These are phyloP conservation scores for Nymphaea colorata DNA, from an alignment of 164 flowering plant genomes.

Conservation along the genomic window DNA sequence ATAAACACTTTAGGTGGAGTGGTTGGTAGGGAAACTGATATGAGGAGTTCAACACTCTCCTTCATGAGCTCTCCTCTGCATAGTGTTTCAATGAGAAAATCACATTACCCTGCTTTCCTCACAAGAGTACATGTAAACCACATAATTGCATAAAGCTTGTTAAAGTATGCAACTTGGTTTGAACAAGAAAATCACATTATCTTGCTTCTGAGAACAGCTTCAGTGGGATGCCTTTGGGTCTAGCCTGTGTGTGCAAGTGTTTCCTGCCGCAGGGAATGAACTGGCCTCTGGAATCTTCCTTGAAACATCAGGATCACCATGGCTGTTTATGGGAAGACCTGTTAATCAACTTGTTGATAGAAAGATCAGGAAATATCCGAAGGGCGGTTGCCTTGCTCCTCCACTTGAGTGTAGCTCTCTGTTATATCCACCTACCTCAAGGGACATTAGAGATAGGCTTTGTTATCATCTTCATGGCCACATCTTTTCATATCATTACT, in stretches of 20 bases:
- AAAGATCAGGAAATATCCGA: neutral
- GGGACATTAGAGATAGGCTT: neutral
- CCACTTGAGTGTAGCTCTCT: neutral
- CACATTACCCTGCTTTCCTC: neutral
- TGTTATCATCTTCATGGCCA: neutral
- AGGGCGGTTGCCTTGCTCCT: neutral
- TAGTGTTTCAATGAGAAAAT: no score
- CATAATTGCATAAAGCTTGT: neutral
- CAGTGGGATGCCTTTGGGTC: neutral
- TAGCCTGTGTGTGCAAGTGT: no score
- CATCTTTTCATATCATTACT: no score
- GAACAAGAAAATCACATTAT: neutral
- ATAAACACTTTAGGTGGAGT: no score
- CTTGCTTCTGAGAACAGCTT: no score
- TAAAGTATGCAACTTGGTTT: neutral
- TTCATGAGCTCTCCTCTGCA: neutral
- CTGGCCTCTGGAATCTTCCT: no score
- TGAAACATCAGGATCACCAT: no score
- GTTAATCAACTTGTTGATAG: neutral
- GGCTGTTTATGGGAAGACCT: neutral
- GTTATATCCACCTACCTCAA: no score
- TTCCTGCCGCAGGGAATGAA: no score
- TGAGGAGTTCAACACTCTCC: neutral
- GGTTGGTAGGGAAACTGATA: no score
- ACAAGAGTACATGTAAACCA: neutral